Evolutionary conservation across 2,329 filamentous ascomycete species (phyloP).

Genomic region (Verticillium zaregamsianum): DNA sequence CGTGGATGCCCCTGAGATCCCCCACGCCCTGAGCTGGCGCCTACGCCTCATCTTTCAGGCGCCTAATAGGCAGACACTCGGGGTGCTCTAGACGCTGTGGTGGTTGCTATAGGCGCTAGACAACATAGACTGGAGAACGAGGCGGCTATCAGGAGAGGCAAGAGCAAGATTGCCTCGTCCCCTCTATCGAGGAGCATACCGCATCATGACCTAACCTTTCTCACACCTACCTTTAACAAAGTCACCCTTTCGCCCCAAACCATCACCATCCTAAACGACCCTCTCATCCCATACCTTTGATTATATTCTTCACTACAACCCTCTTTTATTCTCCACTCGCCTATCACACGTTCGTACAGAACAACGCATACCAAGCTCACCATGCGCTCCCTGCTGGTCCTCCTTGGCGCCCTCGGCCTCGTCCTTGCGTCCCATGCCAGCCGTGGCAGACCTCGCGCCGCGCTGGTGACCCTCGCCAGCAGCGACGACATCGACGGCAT

Average conservation of each 20-base stretch:
- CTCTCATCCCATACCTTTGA: not conserved
- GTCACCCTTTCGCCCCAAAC: not conserved
- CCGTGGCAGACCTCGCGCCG: conserved; percentile 23
- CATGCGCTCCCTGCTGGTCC: not conserved
- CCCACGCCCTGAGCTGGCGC: no score
- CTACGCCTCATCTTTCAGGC: no score
- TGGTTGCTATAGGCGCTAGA: not conserved
- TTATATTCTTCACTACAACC: not conserved
- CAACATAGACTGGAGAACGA: not conserved
- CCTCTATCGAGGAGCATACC: no score
- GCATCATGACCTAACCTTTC: no score
- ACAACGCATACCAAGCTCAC: not conserved
- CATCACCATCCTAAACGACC: not conserved
- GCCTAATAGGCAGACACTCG: not conserved
- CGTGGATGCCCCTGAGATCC: no score
- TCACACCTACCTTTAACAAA: not conserved
- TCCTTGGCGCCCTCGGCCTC: not conserved
- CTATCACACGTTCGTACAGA: not conserved
- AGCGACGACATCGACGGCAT: conserved; percentile 67
- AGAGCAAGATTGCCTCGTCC: not conserved
- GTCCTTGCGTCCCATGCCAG: not conserved
- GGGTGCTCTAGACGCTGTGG: not conserved
- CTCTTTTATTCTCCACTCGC: not conserved
- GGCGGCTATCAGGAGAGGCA: not conserved
- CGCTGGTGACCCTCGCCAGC: conserved; percentile 64